Base-by-base conservation (phyloP, 1,284 basidiomycete genomes). In the Tilletia indica region DNA sequence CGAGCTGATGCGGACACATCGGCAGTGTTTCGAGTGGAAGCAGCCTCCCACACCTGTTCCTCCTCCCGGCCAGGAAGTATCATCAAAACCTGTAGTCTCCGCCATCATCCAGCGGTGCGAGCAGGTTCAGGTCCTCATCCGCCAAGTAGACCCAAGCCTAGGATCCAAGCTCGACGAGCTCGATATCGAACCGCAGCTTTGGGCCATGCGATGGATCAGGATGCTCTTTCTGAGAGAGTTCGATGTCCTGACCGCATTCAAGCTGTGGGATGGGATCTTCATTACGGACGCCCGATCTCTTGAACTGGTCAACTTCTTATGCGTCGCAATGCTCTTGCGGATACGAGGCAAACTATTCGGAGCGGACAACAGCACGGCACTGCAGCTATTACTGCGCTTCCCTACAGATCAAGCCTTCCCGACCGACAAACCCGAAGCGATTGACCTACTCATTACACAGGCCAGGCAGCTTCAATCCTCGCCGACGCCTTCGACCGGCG, bases 231-330 rank as follows among this genome's bases (percentile, higher is more conserved):
- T 77, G 0, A 77, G 81, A 54, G 80, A 75, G 61, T 82, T 82
- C 68, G 66, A 77, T 9, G 47, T 78, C 11, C 71, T 76, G 12
- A 76, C 79, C 16, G 74, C 73, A 3, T 21, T 80, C n/a, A 69
- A 70, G 61, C 68, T 84, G 1, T 84, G 83, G 83, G 82, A 84
- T 72, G 78, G 72, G 3, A 71, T 84, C 21, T 76, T 84, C 39
- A 71, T 72, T 5, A 34, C 72, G 2, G 81, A 75, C 36, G 36
- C 61, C n/a, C 58, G 70, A 6, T 68, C 71, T 0, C 71, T 84
- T 19, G 69, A 75, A 21, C 76, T 83, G 11, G 71, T 82, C 49
- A 78, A 79, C 63, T 76, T 77, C 47, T 63, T 84, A 21, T 84
- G 82, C 72, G 74, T 81, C 12, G 82, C 78, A 4, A 77, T 84